Evolutionary conservation across 2,329 filamentous ascomycete species (phyloP), one percentile per base, ranked within the genome.

Genomic region (Diatrype stigma): DNA sequence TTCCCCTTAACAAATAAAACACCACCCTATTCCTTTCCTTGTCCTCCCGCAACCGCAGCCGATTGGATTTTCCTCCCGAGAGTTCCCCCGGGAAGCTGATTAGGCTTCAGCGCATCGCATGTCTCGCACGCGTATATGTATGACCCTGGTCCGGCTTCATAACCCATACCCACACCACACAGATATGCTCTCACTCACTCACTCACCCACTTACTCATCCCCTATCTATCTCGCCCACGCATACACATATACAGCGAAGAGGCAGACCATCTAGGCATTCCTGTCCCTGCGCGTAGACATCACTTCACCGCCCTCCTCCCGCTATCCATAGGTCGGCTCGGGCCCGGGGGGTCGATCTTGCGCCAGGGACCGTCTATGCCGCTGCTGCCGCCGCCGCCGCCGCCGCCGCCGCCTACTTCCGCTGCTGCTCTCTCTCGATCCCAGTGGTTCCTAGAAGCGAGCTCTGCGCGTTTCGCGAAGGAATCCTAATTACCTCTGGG

Each of bases 391-490:
- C 32, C 45, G 37, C 42, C 22, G 23, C 49, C n/a, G 4, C 42
- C 48, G 3, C 53, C 54, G 19, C 47, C 37, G 34, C 44, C 32
- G 5, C 51, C 49, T 17, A 5, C 45, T 49, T 37, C 51, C 57
- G 6, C 6, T 30, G 26, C 26, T 30, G 26, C 26, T 30, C 30
- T 34, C 30, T 37, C 50, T 52, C 44, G 44, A 23, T 55, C 57
- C 26, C 51, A 53, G 23, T 57, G 48, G 35, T 63, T 63, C 46
- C 53, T 54, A 16, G 52, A 57, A 4, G 59, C 40, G 52, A 61
- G 58, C 1, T 52, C 49, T 32, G 59, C 63, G 14, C 62, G 60
- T 52, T 53, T 63, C 6, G 60, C 53, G 30, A 65, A 65, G 4
- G 52, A 7, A 46, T 66, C 61, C 62, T 65, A 44, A n/a, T n/a